Evolutionary conservation across 768 basidiomycete species (phyloP).

Genomic region (Auricularia auricula-judae): DNA sequence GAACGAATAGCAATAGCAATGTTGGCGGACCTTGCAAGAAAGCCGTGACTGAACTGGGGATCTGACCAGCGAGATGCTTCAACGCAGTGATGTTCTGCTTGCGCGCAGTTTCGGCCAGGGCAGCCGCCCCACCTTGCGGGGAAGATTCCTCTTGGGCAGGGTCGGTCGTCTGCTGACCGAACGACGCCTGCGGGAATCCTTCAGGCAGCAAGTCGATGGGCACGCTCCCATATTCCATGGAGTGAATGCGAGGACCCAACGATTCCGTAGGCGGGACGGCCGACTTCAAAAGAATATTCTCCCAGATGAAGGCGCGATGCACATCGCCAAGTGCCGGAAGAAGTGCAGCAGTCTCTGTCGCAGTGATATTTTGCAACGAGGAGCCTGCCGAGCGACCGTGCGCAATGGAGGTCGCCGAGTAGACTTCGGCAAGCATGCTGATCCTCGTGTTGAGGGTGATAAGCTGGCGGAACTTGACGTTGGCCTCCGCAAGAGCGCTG

Average conservation of each 20-base stretch:
- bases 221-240: conserved; percentile 1
- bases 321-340: conserved; percentile 65
- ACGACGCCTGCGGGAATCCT: not conserved
- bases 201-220: conserved; percentile 3
- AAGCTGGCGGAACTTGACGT: conserved; percentile 58
- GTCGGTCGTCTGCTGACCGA: not conserved
- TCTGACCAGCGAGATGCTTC: conserved; percentile 67
- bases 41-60: conserved; percentile 64
- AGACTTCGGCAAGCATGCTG: conserved; percentile 78
- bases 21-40: conserved; percentile 68
- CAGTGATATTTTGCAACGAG: conserved; percentile 66
- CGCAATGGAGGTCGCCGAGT: conserved; percentile 69
- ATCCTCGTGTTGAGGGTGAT: conserved; percentile 69
- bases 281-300: conserved; percentile 68
- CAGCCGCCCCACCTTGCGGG: not conserved
- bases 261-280: conserved; percentile 24
- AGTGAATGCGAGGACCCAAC: not conserved
- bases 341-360: conserved; percentile 47
- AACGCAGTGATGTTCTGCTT: conserved; percentile 66
- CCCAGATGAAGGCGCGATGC: conserved; percentile 77
- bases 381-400: conserved; percentile 68
- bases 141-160: not conserved
- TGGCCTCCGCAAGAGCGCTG: conserved; percentile 35
- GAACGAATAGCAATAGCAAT: not conserved
- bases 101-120: conserved; percentile 20